A percentile compares a stretch with the other conserved stretches of the same genome.
phyloP scores from a whole-genome alignment of 2,329 filamentous ascomycete genomes.

The Pyrenochaeta sp. region DNA sequence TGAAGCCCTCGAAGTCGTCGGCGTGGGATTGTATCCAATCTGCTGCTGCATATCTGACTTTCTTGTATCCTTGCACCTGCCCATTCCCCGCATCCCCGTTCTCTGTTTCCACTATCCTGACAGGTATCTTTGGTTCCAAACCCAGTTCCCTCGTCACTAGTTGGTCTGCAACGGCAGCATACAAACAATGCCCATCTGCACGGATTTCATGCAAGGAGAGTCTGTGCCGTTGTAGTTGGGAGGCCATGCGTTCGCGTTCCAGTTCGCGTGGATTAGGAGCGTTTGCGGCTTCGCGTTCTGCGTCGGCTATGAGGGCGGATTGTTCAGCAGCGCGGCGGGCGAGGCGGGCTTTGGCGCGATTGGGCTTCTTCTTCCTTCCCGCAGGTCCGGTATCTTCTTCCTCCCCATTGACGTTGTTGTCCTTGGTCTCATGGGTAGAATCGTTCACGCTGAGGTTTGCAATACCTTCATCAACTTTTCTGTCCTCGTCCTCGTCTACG shows the following conservation, averaged over 20 bases:
- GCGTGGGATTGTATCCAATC: conserved; percentile 76
- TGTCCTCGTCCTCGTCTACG: conserved; percentile 15
- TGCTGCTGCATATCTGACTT: conserved; percentile 75
- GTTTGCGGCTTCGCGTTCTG: conserved; percentile 74
- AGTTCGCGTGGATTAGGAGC: conserved; percentile 50
- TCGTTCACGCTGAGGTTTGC: conserved; percentile 14
- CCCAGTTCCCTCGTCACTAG: conserved; percentile 60
- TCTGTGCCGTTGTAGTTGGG: conserved; percentile 68
- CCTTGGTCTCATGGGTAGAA: background rate
- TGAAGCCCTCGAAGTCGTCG: conserved; percentile 85
- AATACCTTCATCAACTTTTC: conserved; percentile 21
- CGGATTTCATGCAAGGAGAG: conserved; percentile 80
- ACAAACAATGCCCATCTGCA: conserved; percentile 94
- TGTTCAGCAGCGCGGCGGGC: conserved; percentile 88
- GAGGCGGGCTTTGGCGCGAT: conserved; percentile 89
- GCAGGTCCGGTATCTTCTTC: conserved; percentile 10
- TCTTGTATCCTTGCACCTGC: conserved; percentile 62
- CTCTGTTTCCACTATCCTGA: conserved; percentile 28
- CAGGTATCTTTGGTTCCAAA: conserved; percentile 45
- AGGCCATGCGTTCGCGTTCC: conserved; percentile 68
- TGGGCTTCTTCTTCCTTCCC: conserved; percentile 72
- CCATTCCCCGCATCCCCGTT: conserved; percentile 2
- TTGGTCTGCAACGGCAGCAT: conserved; percentile 90
- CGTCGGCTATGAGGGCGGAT: conserved; percentile 72
- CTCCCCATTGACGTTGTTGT: conserved; percentile 8